Evolutionary conservation across 1,284 basidiomycete genomes (phyloP).

Genomic region (Baeospora myosura): DNA sequence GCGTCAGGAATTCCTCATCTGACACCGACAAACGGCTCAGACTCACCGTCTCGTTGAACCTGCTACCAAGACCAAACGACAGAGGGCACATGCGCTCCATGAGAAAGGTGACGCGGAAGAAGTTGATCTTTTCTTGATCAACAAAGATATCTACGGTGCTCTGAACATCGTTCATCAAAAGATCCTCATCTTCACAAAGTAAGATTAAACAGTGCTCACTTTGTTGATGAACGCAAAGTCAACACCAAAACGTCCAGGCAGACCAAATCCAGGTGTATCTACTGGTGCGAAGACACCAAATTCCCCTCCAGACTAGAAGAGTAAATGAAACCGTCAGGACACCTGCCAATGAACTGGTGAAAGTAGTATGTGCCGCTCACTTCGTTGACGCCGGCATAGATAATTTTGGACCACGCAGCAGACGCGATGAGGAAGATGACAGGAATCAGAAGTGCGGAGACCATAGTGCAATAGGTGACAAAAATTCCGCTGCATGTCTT

Average conservation of each 20-base stretch:
- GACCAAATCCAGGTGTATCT: slow-evolving; percentile 24
- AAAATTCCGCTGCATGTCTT: too few relatives aligned
- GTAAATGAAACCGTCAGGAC: slow-evolving; percentile 1
- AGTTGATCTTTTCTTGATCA: slow-evolving; percentile 39
- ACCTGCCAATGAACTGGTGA: not conserved
- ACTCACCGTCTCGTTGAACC: slow-evolving; percentile 38
- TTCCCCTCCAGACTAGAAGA: slow-evolving; percentile 31
- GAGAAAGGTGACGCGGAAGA: slow-evolving; percentile 42
- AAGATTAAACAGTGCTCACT: slow-evolving; percentile 16
- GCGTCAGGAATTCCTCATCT: not conserved
- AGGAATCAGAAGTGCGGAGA: slow-evolving; percentile 1
- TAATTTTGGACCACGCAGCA: slow-evolving; percentile 17
- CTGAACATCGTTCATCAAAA: slow-evolving; percentile 15
- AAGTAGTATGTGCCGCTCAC: slow-evolving; percentile 10
- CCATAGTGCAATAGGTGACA: too few relatives aligned
- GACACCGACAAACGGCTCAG: not conserved
- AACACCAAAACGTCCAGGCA: slow-evolving; percentile 36
- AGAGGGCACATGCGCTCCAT: slow-evolving; percentile 42
- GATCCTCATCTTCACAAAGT: not conserved
- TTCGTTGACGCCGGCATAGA: slow-evolving; percentile 32
- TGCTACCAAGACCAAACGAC: slow-evolving; percentile 31
- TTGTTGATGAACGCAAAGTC: slow-evolving; percentile 43
- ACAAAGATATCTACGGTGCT: slow-evolving; percentile 39
- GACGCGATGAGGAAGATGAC: not conserved
- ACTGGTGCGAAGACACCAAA: slow-evolving; percentile 31